These are phyloP conservation scores for Chalaropsis ovoidea DNA, from an alignment of 2,329 filamentous ascomycete genomes.

Conservation along the genomic window DNA sequence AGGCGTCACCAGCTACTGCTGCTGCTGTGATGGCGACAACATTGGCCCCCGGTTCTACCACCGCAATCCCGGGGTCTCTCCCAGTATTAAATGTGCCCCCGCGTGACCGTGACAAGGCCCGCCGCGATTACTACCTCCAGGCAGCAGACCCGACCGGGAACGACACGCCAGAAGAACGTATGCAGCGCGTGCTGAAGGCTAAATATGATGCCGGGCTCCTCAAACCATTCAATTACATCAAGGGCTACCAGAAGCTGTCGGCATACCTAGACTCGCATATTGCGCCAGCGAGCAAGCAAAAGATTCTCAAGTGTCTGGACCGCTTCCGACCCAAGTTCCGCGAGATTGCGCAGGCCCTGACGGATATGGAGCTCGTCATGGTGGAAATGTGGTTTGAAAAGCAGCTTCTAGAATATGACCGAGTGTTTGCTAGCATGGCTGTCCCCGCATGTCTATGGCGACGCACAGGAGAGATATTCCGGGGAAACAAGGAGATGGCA, in stretches of 20 bases:
- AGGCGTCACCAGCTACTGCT: not conserved
- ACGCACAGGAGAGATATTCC: slow-evolving; percentile 90
- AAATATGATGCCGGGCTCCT: slow-evolving; percentile 94
- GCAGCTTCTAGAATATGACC: slow-evolving; percentile 93
- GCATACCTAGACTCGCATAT: slow-evolving; percentile 89
- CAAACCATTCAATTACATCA: slow-evolving; percentile 97
- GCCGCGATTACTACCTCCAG: slow-evolving; percentile 87
- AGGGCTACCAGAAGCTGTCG: slow-evolving; percentile 81
- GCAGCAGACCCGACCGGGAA: slow-evolving; percentile 75
- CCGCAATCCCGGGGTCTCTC: slow-evolving; percentile 18
- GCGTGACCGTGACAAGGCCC: slow-evolving; percentile 54
- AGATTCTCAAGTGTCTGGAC: slow-evolving; percentile 83
- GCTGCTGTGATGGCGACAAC: not conserved
- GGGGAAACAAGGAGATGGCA: slow-evolving; percentile 98
- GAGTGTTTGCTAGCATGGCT: slow-evolving; percentile 97
- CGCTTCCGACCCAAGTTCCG: slow-evolving; percentile 91
- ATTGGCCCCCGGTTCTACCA: not conserved
- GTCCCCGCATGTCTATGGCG: slow-evolving; percentile 97
- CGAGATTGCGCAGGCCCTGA: slow-evolving; percentile 84
- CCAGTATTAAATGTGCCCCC: slow-evolving; percentile 19
- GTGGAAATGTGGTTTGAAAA: slow-evolving; percentile 99
- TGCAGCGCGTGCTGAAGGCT: slow-evolving; percentile 85
- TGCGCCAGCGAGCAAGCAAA: slow-evolving; percentile 69
- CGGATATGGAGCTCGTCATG: slow-evolving; percentile 84
- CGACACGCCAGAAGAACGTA: slow-evolving; percentile 76